Conservation (phyloP, 495 filamentous ascomycete species). For the Hypomontagnella submonticulosa region DNA sequence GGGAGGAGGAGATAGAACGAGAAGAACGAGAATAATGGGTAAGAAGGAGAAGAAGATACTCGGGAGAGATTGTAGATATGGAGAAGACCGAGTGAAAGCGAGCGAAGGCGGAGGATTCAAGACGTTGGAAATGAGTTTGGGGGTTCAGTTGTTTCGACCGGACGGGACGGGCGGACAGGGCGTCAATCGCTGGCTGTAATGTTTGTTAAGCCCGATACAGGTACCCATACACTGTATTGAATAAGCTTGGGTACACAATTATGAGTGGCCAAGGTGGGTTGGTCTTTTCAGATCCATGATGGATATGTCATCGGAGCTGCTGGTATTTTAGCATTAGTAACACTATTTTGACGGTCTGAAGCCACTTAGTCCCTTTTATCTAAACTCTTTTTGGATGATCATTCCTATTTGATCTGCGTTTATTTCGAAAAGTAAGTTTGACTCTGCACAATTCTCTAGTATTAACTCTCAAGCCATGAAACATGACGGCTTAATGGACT, state of each 20-base stretch:
- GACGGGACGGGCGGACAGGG: constrained; percentile 32
- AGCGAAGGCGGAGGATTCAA: constrained; percentile 26
- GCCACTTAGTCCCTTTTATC: neutral
- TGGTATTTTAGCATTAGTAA: constrained; percentile 19
- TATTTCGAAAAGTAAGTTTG: neutral
- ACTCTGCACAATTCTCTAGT: too few relatives aligned
- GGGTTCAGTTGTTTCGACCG: constrained; percentile 20
- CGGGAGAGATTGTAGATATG: constrained; percentile 11
- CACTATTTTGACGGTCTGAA: constrained; percentile 20
- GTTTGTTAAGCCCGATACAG: constrained; percentile 38
- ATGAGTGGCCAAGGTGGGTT: constrained; percentile 25
- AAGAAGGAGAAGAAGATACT: constrained; percentile 13
- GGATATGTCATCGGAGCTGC: too few relatives aligned
- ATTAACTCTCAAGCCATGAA: too few relatives aligned
- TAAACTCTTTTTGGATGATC: constrained; percentile 33
- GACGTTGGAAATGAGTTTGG: constrained; percentile 28
- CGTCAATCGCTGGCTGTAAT: constrained; percentile 2
- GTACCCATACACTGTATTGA: neutral
- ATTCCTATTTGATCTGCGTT: constrained; percentile 5
- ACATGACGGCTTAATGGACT: too few relatives aligned
- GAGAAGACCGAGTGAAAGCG: constrained; percentile 19
- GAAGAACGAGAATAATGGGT: constrained; percentile 28
- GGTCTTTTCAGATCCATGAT: too few relatives aligned
- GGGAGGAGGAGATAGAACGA: constrained; percentile 5
- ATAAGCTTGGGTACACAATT: constrained; percentile 1